phyloP scores from a whole-genome alignment of 371 early-diverging fungal species.

The Apophysomyces sp. region DNA sequence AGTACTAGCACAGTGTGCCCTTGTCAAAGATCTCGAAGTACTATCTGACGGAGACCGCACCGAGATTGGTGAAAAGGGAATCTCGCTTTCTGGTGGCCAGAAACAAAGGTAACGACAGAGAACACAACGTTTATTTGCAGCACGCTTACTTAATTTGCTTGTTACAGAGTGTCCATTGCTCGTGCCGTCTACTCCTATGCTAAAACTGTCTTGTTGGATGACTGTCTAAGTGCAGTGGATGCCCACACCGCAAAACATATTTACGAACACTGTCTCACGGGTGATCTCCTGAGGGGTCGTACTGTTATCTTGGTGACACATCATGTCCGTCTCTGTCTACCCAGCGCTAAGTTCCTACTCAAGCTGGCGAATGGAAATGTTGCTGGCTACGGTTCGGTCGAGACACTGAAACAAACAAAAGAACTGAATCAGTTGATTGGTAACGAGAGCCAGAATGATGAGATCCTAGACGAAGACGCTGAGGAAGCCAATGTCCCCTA shows the following conservation, averaged over 20 bases:
- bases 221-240: constrained; percentile 81
- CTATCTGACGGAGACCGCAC: constrained; percentile 81
- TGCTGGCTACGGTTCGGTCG: constrained; percentile 26
- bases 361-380: constrained; percentile 58
- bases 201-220: constrained; percentile 69
- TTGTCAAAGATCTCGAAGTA: constrained; percentile 74
- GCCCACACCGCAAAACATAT: constrained; percentile 83
- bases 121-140: background rate
- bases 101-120: constrained; percentile 49
- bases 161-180: constrained; percentile 60
- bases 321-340: constrained; percentile 73
- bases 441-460: constrained; percentile 11
- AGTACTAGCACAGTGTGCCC: constrained; percentile 63
- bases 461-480: too few species aligned
- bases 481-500: background rate
- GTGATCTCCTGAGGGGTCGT: constrained; percentile 62
- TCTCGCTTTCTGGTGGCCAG: constrained; percentile 68
- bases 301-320: constrained; percentile 86
- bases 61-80: constrained; percentile 83
- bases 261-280: constrained; percentile 57
- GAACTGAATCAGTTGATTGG: constrained; percentile 25
- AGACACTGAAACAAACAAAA: constrained; percentile 32
- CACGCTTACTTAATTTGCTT: background rate
- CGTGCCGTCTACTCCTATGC: constrained; percentile 74
- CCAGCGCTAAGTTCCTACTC: constrained; percentile 62